These are phyloP conservation scores for Sporothrix mexicana DNA, from an alignment of 2,329 filamentous ascomycete species.

Conservation along the genomic window DNA sequence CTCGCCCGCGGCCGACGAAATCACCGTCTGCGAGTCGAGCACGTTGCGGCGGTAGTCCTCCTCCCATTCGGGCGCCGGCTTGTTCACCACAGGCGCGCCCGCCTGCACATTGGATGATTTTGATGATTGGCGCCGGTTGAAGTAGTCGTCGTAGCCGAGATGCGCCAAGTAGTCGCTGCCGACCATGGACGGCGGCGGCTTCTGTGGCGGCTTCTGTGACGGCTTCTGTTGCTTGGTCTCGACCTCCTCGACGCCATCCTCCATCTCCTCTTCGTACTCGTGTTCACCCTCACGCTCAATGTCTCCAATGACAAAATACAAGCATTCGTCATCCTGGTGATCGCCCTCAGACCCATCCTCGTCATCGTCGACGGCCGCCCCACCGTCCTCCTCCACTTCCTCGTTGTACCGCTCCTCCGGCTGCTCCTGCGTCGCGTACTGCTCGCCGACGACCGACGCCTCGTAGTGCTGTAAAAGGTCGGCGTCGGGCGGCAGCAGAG, in stretches of 20 bases:
- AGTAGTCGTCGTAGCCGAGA: conserved; percentile 1
- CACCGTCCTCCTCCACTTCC: background rate
- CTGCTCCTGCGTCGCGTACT: background rate
- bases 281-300: background rate
- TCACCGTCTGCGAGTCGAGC: conserved; percentile 26
- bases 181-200: background rate
- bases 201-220: background rate
- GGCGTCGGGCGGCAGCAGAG: conserved; percentile 27
- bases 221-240: background rate
- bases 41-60: conserved; percentile 32
- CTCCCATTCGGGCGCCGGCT: conserved; percentile 21
- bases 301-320: no score
- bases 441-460: conserved; percentile 7
- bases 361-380: no score
- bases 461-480: conserved; percentile 27
- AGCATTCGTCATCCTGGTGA: no score
- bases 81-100: background rate
- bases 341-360: background rate
- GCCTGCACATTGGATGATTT: background rate
- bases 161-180: background rate
- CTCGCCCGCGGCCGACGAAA: background rate
- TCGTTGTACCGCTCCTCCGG: background rate
- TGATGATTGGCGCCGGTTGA: background rate
- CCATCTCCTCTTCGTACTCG: background rate
- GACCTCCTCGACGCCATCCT: background rate